Evolutionary conservation across 495 filamentous ascomycete genomes (phyloP).

Genomic region (Trichoderma orchidacearum): DNA sequence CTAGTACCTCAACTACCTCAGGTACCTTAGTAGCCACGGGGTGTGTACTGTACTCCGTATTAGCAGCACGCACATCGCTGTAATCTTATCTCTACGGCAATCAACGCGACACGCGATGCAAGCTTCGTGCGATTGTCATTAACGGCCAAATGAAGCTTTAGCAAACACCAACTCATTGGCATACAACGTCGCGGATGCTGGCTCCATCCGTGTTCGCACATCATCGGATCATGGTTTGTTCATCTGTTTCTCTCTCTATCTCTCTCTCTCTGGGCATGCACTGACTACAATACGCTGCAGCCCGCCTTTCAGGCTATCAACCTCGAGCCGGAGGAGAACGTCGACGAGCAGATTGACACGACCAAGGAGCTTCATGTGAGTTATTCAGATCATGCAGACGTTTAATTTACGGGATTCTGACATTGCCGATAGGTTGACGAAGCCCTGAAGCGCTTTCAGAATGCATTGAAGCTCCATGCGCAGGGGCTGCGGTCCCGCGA

Average conservation of each 20-base stretch:
- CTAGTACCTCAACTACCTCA: too few relatives aligned
- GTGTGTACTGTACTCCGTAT: too few relatives aligned
- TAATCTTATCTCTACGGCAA: neutral
- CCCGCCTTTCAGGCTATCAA: slow-evolving; percentile 73
- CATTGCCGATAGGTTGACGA: slow-evolving; percentile 61
- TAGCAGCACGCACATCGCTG: neutral
- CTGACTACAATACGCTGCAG: slow-evolving; percentile 11
- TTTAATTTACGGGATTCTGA: neutral
- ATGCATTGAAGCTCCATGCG: slow-evolving; percentile 79
- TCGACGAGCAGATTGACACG: slow-evolving; percentile 85
- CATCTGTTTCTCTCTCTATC: neutral
- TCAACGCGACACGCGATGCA: neutral
- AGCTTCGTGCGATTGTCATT: neutral
- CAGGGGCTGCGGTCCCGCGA: slow-evolving; percentile 64
- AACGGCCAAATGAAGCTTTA: neutral
- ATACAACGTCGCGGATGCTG: neutral
- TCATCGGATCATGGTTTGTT: neutral
- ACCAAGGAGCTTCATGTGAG: slow-evolving; percentile 74
- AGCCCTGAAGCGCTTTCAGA: slow-evolving; percentile 88
- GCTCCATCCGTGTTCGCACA: neutral
- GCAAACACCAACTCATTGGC: neutral
- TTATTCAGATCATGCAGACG: neutral
- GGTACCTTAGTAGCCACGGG: too few relatives aligned
- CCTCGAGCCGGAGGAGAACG: slow-evolving; percentile 78
- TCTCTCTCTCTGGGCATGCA: too few relatives aligned